Evolutionary conservation across 441 rosid genomes (phyloP).

Genomic region (Rhodomyrtus psidioides): DNA sequence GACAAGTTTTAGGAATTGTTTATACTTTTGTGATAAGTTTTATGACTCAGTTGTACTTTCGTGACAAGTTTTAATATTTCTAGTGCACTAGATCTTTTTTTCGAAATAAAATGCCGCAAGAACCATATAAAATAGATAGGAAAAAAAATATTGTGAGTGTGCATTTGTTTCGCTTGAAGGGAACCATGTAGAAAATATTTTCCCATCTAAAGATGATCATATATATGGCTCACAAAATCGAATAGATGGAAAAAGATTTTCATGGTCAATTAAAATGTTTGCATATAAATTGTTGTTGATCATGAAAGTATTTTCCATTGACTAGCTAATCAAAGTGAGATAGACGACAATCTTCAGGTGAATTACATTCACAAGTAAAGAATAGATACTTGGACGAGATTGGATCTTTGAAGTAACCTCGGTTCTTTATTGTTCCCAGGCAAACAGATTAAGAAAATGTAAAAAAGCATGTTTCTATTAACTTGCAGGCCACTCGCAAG

Average conservation of each 20-base stretch:
- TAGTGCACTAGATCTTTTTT: too few relatives aligned
- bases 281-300: not conserved
- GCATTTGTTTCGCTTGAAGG: too few relatives aligned
- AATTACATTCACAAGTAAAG: not conserved
- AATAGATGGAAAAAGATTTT: not conserved
- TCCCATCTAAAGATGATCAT: not conserved
- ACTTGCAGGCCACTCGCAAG: not conserved
- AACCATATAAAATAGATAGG: not conserved
- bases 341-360: not conserved
- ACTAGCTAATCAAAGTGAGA: too few relatives aligned
- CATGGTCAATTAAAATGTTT: rapidly evolving
- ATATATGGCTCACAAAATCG: not conserved
- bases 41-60: too few relatives aligned
- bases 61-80: too few relatives aligned
- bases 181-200: not conserved
- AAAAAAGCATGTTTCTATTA: rapidly evolving
- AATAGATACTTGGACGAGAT: not conserved
- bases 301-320: too few relatives aligned
- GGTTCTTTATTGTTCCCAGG: not conserved
- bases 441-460: not conserved
- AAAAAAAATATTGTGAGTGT: too few relatives aligned
- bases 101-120: not conserved
- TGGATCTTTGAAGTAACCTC: not conserved
- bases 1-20: too few relatives aligned
- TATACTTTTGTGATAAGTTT: too few relatives aligned